Evolutionary conservation across 257 asterid genomes (phyloP).

Genomic region (Datura wrightii): DNA sequence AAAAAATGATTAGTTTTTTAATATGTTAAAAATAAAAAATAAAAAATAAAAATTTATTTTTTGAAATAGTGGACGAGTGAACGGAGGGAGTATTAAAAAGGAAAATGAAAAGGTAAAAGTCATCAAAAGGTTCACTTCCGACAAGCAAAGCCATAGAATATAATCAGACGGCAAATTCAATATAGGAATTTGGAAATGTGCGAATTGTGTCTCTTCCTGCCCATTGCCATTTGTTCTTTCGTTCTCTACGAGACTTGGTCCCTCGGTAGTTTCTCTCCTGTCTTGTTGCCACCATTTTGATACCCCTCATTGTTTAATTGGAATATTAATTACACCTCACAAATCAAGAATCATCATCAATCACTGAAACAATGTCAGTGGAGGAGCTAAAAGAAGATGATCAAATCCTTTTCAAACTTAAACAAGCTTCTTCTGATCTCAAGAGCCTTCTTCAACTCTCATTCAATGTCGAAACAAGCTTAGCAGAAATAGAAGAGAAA

Average conservation of each 20-base stretch:
- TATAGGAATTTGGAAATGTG: too few relatives aligned
- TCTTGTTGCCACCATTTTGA: slow-evolving; percentile 20
- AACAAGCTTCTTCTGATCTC: slow-evolving; percentile 54
- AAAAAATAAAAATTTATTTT: too few relatives aligned
- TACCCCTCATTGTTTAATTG: background rate
- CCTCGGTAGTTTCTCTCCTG: background rate
- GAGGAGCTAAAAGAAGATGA: slow-evolving; percentile 53
- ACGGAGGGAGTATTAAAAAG: too few relatives aligned
- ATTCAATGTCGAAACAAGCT: slow-evolving; percentile 41
- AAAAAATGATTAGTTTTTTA: too few relatives aligned
- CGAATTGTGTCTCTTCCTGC: background rate
- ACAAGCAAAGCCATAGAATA: background rate
- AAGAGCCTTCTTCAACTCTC: slow-evolving; percentile 54
- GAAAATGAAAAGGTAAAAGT: too few relatives aligned
- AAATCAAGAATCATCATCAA: background rate
- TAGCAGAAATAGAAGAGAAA: slow-evolving; percentile 48
- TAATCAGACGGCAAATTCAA: slow-evolving; percentile 11
- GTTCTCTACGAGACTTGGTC: slow-evolving; percentile 35
- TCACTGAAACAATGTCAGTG: slow-evolving; percentile 35
- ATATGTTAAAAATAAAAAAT: too few relatives aligned
- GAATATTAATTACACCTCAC: background rate
- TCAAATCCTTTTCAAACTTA: slow-evolving; percentile 42
- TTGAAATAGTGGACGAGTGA: too few relatives aligned
- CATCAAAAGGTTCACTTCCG: too few relatives aligned
- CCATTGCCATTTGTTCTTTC: slow-evolving; percentile 40